A percentile compares a stretch with the other conserved stretches of the same genome.
Conservation (phyloP, 1,139 yeast species). For the Diutina siamensis region DNA sequence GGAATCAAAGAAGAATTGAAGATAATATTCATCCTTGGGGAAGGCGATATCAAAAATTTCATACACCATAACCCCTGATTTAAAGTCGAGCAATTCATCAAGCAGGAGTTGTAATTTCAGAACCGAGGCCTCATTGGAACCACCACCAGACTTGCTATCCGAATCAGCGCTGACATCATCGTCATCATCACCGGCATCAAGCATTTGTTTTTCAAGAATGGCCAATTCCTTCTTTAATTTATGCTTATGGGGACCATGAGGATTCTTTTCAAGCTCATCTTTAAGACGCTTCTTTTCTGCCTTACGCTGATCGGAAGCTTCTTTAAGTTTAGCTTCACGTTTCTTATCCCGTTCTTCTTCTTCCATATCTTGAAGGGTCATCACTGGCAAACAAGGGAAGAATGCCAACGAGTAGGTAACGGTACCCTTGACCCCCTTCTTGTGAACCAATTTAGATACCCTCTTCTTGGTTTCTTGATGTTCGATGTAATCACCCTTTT, state of each 20-base stretch:
- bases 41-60: conserved; percentile 51
- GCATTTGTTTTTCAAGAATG: conserved; percentile 16
- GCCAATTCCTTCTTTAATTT: conserved; percentile 17
- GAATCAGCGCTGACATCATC: conserved; percentile 21
- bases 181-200: conserved; percentile 18
- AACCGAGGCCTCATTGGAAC: no score
- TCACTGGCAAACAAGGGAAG: conserved; percentile 70
- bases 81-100: conserved; percentile 48
- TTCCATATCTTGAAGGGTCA: conserved; percentile 60
- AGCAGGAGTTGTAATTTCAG: conserved; percentile 47
- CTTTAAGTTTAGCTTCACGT: conserved; percentile 9
- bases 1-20: conserved; percentile 70
- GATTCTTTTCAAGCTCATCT: conserved; percentile 9
- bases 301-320: conserved; percentile 15
- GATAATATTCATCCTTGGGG: conserved; percentile 40
- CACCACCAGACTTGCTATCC: conserved; percentile 26
- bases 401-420: conserved; percentile 66
- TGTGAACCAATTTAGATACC: conserved; percentile 51
- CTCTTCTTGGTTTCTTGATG: conserved; percentile 45
- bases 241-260: conserved; percentile 6
- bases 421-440: conserved; percentile 73
- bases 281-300: conserved; percentile 16
- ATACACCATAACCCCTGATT: conserved; percentile 67
- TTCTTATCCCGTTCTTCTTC: conserved; percentile 27
- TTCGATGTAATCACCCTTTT: conserved; percentile 54